phyloP scores from a whole-genome alignment of 2,329 filamentous ascomycete species.

The Sarocladium oryzae region DNA sequence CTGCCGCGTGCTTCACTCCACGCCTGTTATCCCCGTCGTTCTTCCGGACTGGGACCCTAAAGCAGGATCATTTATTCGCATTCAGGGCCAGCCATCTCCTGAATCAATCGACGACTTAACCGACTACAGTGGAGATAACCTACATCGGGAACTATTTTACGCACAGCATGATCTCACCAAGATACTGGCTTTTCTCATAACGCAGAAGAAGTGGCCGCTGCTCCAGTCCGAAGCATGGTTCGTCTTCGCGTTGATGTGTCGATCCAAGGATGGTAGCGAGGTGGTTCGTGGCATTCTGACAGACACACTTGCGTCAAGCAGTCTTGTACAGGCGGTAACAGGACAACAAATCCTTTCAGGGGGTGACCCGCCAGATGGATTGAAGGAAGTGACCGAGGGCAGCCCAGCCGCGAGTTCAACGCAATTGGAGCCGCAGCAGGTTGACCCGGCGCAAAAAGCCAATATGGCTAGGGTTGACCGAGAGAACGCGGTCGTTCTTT shows the following conservation, averaged over 20 bases:
- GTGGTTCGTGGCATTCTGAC: slow-evolving; percentile 38
- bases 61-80: slow-evolving; percentile 17
- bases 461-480: slow-evolving; percentile 47
- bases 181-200: slow-evolving; percentile 45
- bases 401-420: slow-evolving; percentile 14
- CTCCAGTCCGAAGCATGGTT: slow-evolving; percentile 58
- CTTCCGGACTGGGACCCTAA: slow-evolving; percentile 29
- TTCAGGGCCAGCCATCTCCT: background rate
- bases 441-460: slow-evolving; percentile 35
- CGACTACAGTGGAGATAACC: slow-evolving; percentile 14
- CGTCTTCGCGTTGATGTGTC: slow-evolving; percentile 53
- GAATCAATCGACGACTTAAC: slow-evolving; percentile 10
- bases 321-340: slow-evolving; percentile 42
- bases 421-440: slow-evolving; percentile 40
- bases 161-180: slow-evolving; percentile 33
- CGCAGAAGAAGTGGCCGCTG: slow-evolving; percentile 51
- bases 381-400: slow-evolving; percentile 12
- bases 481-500: slow-evolving; percentile 55
- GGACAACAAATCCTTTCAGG: slow-evolving; percentile 20
- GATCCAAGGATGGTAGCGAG: slow-evolving; percentile 41
- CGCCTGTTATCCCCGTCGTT: slow-evolving; percentile 19
- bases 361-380: background rate
- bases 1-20: slow-evolving; percentile 48
- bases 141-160: slow-evolving; percentile 36
- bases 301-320: slow-evolving; percentile 27